Evolutionary conservation across 495 filamentous ascomycete genomes (phyloP).

Genomic region (Cryomyces antarcticus): DNA sequence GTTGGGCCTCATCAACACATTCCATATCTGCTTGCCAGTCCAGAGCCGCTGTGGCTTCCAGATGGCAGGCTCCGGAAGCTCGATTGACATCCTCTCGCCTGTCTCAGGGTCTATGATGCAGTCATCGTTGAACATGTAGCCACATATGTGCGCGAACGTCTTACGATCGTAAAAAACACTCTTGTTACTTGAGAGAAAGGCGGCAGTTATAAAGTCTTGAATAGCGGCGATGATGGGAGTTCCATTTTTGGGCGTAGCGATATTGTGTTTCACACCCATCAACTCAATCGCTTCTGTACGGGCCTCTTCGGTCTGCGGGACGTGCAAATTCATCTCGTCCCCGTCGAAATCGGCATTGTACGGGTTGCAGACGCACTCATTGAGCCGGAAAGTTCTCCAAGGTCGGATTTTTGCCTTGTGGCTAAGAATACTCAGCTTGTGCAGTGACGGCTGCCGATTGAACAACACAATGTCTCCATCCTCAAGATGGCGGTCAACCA

Average conservation of each 20-base stretch:
- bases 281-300: slow-evolving; percentile 84
- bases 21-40: slow-evolving; percentile 97
- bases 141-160: slow-evolving; percentile 71
- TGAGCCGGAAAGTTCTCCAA: slow-evolving; percentile 89
- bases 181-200: slow-evolving; percentile 80
- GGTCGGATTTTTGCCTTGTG: slow-evolving; percentile 85
- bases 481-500: slow-evolving; percentile 84
- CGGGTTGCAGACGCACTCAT: slow-evolving; percentile 93
- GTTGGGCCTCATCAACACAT: slow-evolving; percentile 84
- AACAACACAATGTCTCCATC: slow-evolving; percentile 95
- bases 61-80: slow-evolving; percentile 70
- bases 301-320: slow-evolving; percentile 94
- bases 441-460: slow-evolving; percentile 91
- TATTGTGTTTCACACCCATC: slow-evolving; percentile 96
- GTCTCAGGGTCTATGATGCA: slow-evolving; percentile 15
- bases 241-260: slow-evolving; percentile 90
- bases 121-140: slow-evolving; percentile 78
- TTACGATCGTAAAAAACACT: slow-evolving; percentile 79
- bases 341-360: slow-evolving; percentile 99
- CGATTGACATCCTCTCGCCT: slow-evolving; percentile 34
- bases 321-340: slow-evolving; percentile 97
- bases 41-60: slow-evolving; percentile 73
- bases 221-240: slow-evolving; percentile 96
- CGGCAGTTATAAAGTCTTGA: slow-evolving; percentile 94
- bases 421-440: slow-evolving; percentile 93